These are phyloP conservation scores for Coemansia sp. DNA, from an alignment of 371 early-diverging fungal species.

Conservation along the genomic window DNA sequence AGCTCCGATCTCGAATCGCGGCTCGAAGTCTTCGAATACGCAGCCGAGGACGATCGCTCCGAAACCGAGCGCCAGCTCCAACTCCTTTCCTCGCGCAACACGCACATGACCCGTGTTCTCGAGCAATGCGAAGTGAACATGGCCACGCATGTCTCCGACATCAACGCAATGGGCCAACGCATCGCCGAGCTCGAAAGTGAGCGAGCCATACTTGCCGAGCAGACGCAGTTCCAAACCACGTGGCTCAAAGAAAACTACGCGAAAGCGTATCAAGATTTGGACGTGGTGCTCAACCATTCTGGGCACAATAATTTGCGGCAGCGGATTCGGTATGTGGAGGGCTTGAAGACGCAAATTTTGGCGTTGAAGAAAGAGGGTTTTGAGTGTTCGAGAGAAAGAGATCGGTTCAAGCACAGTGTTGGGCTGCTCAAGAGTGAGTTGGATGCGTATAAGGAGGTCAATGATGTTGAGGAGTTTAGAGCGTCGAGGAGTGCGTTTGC, in stretches of 20 bases:
- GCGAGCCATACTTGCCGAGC: constrained; percentile 43
- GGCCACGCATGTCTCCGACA: constrained; percentile 29
- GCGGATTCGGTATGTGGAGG: constrained; percentile 44
- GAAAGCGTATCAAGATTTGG: constrained; percentile 40
- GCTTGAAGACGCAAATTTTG: constrained; percentile 41
- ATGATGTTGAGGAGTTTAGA: constrained; percentile 21
- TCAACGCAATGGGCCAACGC: constrained; percentile 23
- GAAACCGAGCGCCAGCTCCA: constrained; percentile 11
- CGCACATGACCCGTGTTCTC: constrained; percentile 25
- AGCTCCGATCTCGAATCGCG: constrained; percentile 33
- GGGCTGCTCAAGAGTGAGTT: constrained; percentile 38
- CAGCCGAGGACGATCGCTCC: constrained; percentile 23
- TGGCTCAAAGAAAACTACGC: constrained; percentile 52
- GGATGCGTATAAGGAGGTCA: constrained; percentile 44
- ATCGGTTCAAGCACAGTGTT: constrained; percentile 25
- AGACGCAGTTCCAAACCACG: constrained; percentile 43
- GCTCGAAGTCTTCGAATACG: constrained; percentile 20
- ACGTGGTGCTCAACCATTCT: constrained; percentile 24
- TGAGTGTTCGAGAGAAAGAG: constrained; percentile 34
- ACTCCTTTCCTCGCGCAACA: constrained; percentile 12
- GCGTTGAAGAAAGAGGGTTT: constrained; percentile 40
- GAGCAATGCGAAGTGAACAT: constrained; percentile 46
- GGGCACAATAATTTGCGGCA: constrained; percentile 44
- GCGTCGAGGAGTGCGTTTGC: constrained; percentile 9
- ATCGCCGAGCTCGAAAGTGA: constrained; percentile 43